Percentiles rank a stretch among this genome's conserved stretches.
Evolutionary conservation across 2,329 filamentous ascomycete species (phyloP).

Genomic region (Aspergillus transmontanensis): DNA sequence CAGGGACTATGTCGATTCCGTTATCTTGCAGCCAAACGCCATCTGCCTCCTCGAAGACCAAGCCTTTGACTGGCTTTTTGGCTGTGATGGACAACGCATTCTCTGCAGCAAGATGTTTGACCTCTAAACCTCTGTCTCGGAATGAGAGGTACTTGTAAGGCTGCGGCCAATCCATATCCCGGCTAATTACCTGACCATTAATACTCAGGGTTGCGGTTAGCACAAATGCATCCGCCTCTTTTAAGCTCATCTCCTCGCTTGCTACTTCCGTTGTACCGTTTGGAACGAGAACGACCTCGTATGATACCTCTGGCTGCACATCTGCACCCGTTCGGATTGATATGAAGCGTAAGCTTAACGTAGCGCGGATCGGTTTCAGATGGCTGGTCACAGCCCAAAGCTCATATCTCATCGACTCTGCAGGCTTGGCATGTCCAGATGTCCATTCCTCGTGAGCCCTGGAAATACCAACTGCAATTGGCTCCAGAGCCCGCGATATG

Average conservation of each 20-base stretch:
- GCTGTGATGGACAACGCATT: neutral
- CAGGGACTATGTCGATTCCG: conserved; percentile 2
- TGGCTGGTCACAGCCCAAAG: neutral
- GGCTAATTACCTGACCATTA: neutral
- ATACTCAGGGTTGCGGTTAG: conserved; percentile 16
- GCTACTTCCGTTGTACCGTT: neutral
- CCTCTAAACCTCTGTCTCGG: neutral
- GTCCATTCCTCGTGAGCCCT: neutral
- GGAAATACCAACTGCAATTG: conserved; percentile 57
- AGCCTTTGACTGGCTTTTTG: neutral
- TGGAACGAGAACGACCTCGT: neutral
- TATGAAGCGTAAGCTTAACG: neutral
- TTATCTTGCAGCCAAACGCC: neutral
- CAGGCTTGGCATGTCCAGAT: neutral
- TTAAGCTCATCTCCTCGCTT: neutral
- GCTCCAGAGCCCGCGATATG: conserved; percentile 57
- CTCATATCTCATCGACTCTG: neutral
- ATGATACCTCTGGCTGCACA: neutral
- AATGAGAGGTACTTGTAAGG: conserved; percentile 4
- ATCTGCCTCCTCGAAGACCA: conserved; percentile 1
- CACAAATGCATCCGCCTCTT: conserved; percentile 4
- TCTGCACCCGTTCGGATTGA: neutral
- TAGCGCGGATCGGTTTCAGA: neutral
- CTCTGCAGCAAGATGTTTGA: neutral
- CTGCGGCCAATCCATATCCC: conserved; percentile 6